Percentiles rank a stretch among this genome's conserved stretches.
Evolutionary conservation across 345 rosid genomes (phyloP).

Genomic region (Gossypium longicalyx): DNA sequence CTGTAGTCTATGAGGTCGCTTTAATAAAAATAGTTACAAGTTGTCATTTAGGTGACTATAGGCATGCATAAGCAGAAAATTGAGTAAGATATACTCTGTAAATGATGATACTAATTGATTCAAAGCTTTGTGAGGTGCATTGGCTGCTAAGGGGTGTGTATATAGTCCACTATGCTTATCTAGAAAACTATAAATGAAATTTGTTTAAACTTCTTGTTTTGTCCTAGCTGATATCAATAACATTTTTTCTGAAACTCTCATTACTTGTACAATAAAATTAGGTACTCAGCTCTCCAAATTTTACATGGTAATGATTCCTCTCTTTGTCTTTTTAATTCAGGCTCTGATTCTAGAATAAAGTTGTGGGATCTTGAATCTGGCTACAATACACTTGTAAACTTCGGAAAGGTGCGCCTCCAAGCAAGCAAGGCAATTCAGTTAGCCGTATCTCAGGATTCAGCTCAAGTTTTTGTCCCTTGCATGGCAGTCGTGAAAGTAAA

Average conservation of each 20-base stretch:
- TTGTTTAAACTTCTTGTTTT: not conserved
- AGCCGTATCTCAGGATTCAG: conserved; percentile 60
- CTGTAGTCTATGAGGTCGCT: not conserved
- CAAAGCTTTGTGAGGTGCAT: not conserved
- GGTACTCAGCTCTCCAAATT: not conserved
- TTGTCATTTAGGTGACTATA: not conserved
- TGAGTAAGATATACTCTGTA: not conserved
- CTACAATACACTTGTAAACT: conserved; percentile 88
- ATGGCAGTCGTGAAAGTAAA: conserved; percentile 72
- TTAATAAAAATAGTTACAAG: not conserved
- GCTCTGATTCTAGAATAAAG: conserved; percentile 92
- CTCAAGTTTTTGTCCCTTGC: conserved; percentile 80
- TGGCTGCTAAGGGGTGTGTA: not conserved
- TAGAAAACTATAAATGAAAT: not conserved
- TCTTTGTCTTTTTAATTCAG: conserved; percentile 34
- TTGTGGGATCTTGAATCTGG: conserved; percentile 94
- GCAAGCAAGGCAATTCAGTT: conserved; percentile 66
- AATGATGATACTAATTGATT: not conserved
- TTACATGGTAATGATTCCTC: not conserved
- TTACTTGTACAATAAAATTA: not conserved
- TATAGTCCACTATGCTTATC: not conserved
- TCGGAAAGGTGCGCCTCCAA: conserved; percentile 77
- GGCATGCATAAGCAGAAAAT: not conserved
- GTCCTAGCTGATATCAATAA: too few species aligned
- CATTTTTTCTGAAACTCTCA: not conserved